phyloP scores from a whole-genome alignment of 176 grass and related monocot species.

The Dendrocalamus sinicus region DNA sequence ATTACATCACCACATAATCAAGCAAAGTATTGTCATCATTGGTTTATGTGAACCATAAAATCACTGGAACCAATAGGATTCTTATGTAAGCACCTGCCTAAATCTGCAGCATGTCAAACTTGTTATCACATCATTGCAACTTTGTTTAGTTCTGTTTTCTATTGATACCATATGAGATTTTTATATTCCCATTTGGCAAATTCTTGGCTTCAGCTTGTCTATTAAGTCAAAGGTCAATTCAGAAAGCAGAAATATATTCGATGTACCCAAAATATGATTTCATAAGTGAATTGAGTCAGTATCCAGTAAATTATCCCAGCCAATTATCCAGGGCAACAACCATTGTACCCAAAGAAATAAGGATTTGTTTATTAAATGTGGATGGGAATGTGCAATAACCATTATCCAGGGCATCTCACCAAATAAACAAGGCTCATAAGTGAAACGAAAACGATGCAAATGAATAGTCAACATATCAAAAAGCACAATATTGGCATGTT shows the following conservation, averaged over 20 bases:
- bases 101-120: neutral
- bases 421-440: neutral
- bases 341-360: neutral
- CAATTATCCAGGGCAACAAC: neutral
- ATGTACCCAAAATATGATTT: neutral
- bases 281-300: neutral
- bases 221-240: neutral
- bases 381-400: neutral
- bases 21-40: neutral
- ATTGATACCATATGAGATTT: neutral
- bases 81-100: neutral
- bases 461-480: slow-evolving; percentile 29
- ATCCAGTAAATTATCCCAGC: neutral
- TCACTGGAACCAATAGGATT: neutral
- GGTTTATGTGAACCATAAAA: neutral
- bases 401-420: neutral
- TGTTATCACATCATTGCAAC: neutral
- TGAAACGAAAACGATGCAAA: slow-evolving; percentile 5
- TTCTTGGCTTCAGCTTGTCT: neutral
- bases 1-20: neutral
- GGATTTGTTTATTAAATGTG: neutral
- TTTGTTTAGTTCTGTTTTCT: neutral
- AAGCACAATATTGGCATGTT: neutral
- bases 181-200: neutral
- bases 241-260: neutral